phyloP scores from a whole-genome alignment of 2,329 filamentous ascomycete species.

The Pseudocercospora pini-densiflorae region DNA sequence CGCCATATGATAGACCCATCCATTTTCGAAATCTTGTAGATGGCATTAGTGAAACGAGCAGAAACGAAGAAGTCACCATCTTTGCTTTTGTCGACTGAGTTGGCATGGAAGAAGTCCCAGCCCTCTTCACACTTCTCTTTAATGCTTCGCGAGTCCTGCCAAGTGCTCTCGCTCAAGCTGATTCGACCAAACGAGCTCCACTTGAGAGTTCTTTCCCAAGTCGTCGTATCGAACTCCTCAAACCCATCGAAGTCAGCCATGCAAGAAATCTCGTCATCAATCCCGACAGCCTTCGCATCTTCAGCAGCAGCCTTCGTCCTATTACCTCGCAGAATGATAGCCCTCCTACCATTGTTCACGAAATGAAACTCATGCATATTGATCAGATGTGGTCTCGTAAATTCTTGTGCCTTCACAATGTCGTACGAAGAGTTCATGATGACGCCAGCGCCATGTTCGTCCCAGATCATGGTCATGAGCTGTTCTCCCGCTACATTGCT shows the following conservation, averaged over 20 bases:
- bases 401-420: slow-evolving; percentile 1
- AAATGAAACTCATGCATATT: slow-evolving; percentile 26
- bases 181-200: slow-evolving; percentile 24
- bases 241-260: slow-evolving; percentile 22
- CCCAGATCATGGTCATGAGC: slow-evolving; percentile 16
- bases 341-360: slow-evolving; percentile 17
- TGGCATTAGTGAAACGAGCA: slow-evolving; percentile 52
- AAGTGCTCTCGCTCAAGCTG: slow-evolving; percentile 18
- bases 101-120: slow-evolving; percentile 20
- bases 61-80: slow-evolving; percentile 59
- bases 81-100: slow-evolving; percentile 45
- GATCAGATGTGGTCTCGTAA: not conserved
- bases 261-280: slow-evolving; percentile 8
- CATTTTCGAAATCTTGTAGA: slow-evolving; percentile 52
- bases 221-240: slow-evolving; percentile 19
- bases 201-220: slow-evolving; percentile 17
- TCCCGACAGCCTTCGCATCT: not conserved
- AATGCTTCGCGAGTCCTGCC: slow-evolving; percentile 1
- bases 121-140: not conserved
- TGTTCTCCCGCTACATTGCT: slow-evolving; percentile 19
- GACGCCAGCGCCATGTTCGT: slow-evolving; percentile 11
- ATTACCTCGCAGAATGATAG: slow-evolving; percentile 17
- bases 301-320: slow-evolving; percentile 5
- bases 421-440: slow-evolving; percentile 15
- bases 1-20: slow-evolving; percentile 57